Base-by-base conservation (phyloP, 2,329 filamentous ascomycete species). In the Microthyrium microscopicum region DNA sequence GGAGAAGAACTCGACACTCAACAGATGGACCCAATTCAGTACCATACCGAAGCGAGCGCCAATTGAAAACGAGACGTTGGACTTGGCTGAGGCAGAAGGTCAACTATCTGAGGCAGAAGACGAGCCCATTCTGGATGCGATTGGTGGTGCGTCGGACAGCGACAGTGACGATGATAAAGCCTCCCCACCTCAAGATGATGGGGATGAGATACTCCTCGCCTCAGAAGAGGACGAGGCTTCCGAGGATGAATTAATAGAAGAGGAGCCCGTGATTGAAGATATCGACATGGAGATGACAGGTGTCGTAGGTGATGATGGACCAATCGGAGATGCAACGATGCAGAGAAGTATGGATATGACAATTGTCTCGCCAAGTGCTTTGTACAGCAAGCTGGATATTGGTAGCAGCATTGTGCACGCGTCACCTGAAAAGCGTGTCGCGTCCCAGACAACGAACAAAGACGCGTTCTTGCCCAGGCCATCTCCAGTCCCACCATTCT, bases 301-400 rank as follows among this genome's bases (percentile, higher is more conserved):
- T 13, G 13, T 38, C 45, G 42, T 1, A 47, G 50, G 33, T 47
- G 53, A 8, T 47, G 51, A 22, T 12, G 31, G 39, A 46, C 46
- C n/a, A 40, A 38, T 45, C 4, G 60, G 60, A 16, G 60, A 64
- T 25, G 52, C 54, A 7, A 64, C 60, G 0, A 48, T 62, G n/a
- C 45, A 57, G 5, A 51, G 59, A 27, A 62, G 60, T 39, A 61
- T 64, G 41, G 59, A 58, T 34, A 64, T 66, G 44, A 66, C 58
- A 37, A 63, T 66, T 55, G 52, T 66, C 1, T 63, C 60, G 3
- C 47, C 63, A 8, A 57, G 63, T 22, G 62, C 60, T 2, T 41
- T 66, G 20, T 54, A 54, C 20, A 54, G 50, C 26, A 46, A 40
- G 26, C 46, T 42, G 20, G 42, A 41, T 9, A 37, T 31, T 4